Conservation (phyloP, 2,329 filamentous ascomycete species). For the Fusarium sp. region DNA sequence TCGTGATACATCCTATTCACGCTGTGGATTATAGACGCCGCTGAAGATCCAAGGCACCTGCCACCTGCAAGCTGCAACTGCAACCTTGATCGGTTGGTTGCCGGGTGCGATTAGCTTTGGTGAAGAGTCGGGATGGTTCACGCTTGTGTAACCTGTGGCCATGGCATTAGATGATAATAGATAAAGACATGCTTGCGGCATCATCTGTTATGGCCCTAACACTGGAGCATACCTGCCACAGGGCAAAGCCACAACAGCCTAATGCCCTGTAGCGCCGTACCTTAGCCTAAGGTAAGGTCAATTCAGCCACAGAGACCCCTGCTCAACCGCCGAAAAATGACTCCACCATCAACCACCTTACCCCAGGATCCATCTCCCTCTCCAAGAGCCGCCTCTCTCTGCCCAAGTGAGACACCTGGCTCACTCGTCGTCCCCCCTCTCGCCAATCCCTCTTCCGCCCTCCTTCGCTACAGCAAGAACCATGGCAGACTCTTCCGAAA, state of each 20-base stretch:
- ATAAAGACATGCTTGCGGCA: too few relatives aligned
- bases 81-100: conserved; percentile 20
- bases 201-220: too few relatives aligned
- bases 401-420: conserved; percentile 13
- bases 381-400: conserved; percentile 18
- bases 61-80: too few relatives aligned
- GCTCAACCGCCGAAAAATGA: conserved; percentile 25
- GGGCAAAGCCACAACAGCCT: conserved; percentile 21
- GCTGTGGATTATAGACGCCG: conserved; percentile 18
- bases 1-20: conserved; percentile 29
- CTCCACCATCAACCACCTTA: conserved; percentile 22
- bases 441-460: conserved; percentile 14
- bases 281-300: conserved; percentile 39
- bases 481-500: conserved; percentile 21
- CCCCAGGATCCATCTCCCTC: conserved; percentile 26
- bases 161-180: too few relatives aligned
- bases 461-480: neutral
- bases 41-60: conserved; percentile 27
- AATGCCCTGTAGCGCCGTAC: conserved; percentile 15
- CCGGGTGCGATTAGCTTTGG: conserved; percentile 1
- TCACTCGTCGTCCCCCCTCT: conserved; percentile 23
- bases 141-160: too few relatives aligned
- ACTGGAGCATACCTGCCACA: neutral
- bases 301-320: conserved; percentile 39
- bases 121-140: too few relatives aligned